phyloP scores from a whole-genome alignment of 106 monocot species.

The Triglochin maritima region DNA sequence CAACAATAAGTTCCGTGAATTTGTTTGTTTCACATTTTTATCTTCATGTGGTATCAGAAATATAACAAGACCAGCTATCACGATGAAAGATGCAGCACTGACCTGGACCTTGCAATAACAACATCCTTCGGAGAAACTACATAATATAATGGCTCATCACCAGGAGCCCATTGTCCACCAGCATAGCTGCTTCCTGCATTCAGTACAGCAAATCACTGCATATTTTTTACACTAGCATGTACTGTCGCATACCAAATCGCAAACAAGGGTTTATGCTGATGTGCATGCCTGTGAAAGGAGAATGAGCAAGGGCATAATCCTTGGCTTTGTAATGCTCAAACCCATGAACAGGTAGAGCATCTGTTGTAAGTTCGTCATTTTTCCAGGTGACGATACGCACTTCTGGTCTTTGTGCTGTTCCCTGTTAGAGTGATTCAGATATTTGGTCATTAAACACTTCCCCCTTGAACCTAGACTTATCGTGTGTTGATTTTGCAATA shows the following conservation, averaged over 20 bases:
- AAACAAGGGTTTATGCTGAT: not conserved
- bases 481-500: too few relatives aligned
- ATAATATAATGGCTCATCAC: slow-evolving; percentile 96
- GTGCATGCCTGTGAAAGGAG: slow-evolving; percentile 74
- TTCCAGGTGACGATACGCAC: slow-evolving; percentile 89
- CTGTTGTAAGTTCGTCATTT: slow-evolving; percentile 96
- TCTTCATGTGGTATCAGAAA: not conserved
- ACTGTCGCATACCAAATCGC: not conserved
- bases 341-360: slow-evolving; percentile 92
- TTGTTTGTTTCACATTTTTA: too few relatives aligned
- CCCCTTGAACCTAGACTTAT: too few relatives aligned
- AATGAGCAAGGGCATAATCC: slow-evolving; percentile 92
- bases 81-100: slow-evolving; percentile 10
- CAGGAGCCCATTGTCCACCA: slow-evolving; percentile 96
- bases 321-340: slow-evolving; percentile 96
- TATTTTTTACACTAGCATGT: not conserved
- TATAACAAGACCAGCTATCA: not conserved
- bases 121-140: slow-evolving; percentile 97
- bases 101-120: slow-evolving; percentile 97
- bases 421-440: slow-evolving; percentile 21
- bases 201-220: not conserved
- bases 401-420: slow-evolving; percentile 89
- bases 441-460: too few relatives aligned
- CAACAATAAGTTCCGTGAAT: too few relatives aligned
- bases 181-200: slow-evolving; percentile 93